Percentiles rank a stretch among this genome's conserved stretches.
Conservation (phyloP, 345 rosid genomes). For the Populus deltoides region DNA sequence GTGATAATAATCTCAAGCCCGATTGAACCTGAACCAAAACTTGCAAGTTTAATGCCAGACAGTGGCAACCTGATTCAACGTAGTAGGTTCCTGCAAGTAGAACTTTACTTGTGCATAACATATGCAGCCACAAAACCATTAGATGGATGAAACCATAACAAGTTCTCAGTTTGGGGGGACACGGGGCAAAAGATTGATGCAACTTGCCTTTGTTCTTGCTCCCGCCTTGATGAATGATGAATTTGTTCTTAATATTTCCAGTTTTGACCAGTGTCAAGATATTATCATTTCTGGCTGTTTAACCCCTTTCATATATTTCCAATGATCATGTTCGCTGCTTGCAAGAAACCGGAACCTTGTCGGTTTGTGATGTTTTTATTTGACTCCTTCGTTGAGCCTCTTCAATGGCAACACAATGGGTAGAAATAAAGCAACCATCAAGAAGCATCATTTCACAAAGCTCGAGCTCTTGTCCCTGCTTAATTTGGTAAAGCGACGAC, state of each 20-base stretch:
- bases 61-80: background rate
- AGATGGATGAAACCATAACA: background rate
- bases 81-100: background rate
- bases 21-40: too few species aligned
- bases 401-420: background rate
- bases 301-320: background rate
- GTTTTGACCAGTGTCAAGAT: too few species aligned
- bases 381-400: background rate
- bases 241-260: background rate
- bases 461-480: background rate
- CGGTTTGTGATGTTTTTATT: too few species aligned
- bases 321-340: too few species aligned
- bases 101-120: too few species aligned
- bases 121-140: background rate
- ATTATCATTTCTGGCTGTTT: too few species aligned
- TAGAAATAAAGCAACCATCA: conserved; percentile 13
- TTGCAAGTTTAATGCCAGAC: background rate
- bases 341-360: too few species aligned
- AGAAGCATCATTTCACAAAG: conserved; percentile 14
- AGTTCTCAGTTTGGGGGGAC: background rate
- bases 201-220: background rate
- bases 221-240: background rate
- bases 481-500: background rate
- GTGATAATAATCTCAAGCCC: too few species aligned
- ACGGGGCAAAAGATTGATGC: background rate